Evolutionary conservation across 2,329 filamentous ascomycete genomes (phyloP), one percentile per base, ranked within the genome.

Genomic region (Lachnellula occidentalis): DNA sequence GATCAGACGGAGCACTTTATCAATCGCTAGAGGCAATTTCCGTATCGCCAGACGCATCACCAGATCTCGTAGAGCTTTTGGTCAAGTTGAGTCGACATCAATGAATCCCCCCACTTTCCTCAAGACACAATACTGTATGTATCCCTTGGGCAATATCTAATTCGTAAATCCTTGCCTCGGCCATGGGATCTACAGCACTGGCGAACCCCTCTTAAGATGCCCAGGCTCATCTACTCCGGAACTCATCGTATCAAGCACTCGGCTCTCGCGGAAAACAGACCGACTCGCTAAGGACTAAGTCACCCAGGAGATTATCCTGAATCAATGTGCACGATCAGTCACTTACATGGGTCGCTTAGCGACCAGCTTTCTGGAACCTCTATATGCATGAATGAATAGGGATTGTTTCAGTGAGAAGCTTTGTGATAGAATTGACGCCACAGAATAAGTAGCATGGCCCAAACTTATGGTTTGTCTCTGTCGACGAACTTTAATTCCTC

Each of bases 21-120:
- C 63, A 64, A 39, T 63, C 62, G 21, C 56, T 70, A 15, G 64
- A 68, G 54, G 55, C 61, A 8, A 58, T 68, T 24, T 65, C 61
- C 14, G 17, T 55, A 24, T 55, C 58, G 15, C 58, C 58, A 14
- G 60, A 65, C 22, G 62, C 62, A 6, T 52, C 59, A 5, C 64
- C 66, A 21, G 64, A 69, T 22, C 55, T 67, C 54, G 57, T 66
- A 24, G 64, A 65, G n/a, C 48, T 68, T 8, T 46, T 63, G 21
- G 53, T 61, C n/a, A 61, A 56, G 48, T 22, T 63, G 51, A 61
- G 61, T 43, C 51, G 53, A 45, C 60, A 63, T 41, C 43, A 45
- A 47, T 58, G 24, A 51, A 56, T 50, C 17, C 34, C 22, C 34
- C 9, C 21, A 9, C 27, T 31, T 11, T 11, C 27, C 27, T 31